These are phyloP conservation scores for Melastoma malabathricum DNA, from an alignment of 345 rosid species.

Conservation along the genomic window DNA sequence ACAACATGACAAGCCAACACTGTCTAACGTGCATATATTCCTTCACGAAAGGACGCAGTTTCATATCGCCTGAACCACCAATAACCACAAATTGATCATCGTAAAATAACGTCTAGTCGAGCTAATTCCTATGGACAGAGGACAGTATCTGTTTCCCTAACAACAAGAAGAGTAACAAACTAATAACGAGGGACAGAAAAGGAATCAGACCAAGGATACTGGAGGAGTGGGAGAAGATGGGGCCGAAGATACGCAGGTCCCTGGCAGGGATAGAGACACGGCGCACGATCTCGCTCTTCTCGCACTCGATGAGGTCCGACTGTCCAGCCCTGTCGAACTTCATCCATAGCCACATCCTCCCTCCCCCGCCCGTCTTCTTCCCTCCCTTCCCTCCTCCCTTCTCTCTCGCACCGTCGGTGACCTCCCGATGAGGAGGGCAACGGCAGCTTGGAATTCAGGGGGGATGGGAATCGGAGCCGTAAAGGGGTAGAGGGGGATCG, in stretches of 20 bases:
- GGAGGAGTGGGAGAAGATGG: constrained; percentile 82
- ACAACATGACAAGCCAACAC: too few relatives aligned
- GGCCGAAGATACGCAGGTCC: constrained; percentile 90
- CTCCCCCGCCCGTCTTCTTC: constrained; percentile 86
- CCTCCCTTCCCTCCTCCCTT: constrained; percentile 23
- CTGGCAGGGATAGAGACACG: constrained; percentile 73
- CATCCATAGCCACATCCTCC: constrained; percentile 95
- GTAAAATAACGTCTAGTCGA: too few relatives aligned
- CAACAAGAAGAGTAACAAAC: neutral
- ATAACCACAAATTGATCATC: too few relatives aligned
- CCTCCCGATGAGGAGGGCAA: too few relatives aligned
- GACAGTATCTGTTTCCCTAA: neutral
- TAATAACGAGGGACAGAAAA: neutral
- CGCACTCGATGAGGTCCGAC: constrained; percentile 73
- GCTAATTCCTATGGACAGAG: too few relatives aligned
- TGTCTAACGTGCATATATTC: too few relatives aligned
- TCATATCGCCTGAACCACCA: too few relatives aligned
- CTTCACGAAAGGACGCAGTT: too few relatives aligned
- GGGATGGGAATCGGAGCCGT: too few relatives aligned
- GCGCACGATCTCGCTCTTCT: constrained; percentile 61
- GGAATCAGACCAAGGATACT: constrained; percentile 51
- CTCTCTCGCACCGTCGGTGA: constrained; percentile 13
- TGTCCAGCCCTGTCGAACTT: constrained; percentile 63
- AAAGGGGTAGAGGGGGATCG: too few relatives aligned
- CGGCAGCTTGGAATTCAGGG: too few relatives aligned